Conservation (phyloP, 1,284 basidiomycete genomes). For the Crucibulum parvulum region DNA sequence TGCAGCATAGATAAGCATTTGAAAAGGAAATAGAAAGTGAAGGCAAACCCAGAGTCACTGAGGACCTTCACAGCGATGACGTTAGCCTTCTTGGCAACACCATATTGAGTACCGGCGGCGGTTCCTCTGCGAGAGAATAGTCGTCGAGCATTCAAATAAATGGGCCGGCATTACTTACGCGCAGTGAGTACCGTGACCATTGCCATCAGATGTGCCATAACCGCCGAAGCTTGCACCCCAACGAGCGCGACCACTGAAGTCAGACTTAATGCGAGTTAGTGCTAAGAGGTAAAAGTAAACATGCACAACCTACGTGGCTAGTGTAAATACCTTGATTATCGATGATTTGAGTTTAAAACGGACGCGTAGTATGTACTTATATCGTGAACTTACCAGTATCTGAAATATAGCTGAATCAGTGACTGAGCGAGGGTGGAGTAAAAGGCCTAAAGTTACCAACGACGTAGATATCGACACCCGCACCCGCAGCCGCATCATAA, state of each 20-base stretch:
- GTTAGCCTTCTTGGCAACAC: conserved; percentile 64
- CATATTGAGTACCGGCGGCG: conserved; percentile 61
- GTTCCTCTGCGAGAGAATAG: conserved; percentile 32
- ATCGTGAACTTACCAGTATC: conserved; percentile 22
- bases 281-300: neutral
- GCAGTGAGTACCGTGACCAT: conserved; percentile 56
- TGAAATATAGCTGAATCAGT: conserved; percentile 4
- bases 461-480: conserved; percentile 41
- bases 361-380: neutral
- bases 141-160: conserved; percentile 47
- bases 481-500: conserved; percentile 34
- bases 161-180: conserved; percentile 30
- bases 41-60: conserved; percentile 62
- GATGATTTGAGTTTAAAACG: neutral
- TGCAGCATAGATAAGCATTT: neutral
- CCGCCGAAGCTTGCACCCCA: conserved; percentile 64
- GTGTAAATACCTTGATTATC: conserved; percentile 13
- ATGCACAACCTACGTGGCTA: conserved; percentile 1
- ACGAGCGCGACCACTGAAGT: conserved; percentile 74
- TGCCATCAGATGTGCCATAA: conserved; percentile 57
- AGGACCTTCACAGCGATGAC: conserved; percentile 81
- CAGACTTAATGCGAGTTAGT: conserved; percentile 29
- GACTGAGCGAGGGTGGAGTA: neutral
- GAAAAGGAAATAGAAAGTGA: conserved; percentile 17
- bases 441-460: conserved; percentile 31